Conservation (phyloP, 495 filamentous ascomycete genomes). For the Annulohypoxylon nitens region DNA sequence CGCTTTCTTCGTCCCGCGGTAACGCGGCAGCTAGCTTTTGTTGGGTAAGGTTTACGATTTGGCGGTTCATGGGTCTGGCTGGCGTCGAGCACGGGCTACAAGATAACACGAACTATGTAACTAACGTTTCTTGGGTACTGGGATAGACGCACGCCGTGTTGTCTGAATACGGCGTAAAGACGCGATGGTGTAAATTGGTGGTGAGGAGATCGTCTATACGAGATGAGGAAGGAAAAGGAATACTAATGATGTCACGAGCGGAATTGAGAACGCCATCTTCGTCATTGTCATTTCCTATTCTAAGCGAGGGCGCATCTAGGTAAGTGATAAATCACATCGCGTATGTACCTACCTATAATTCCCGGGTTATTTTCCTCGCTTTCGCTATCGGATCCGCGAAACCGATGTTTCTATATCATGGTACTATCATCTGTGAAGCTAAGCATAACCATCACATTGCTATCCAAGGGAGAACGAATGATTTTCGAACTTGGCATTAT, state of each 20-base stretch:
- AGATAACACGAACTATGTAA: slow-evolving; percentile 14
- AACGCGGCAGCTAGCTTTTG: neutral
- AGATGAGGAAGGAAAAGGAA: neutral
- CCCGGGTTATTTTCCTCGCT: neutral
- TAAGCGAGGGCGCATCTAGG: neutral
- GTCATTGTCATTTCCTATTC: neutral
- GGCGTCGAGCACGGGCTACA: neutral
- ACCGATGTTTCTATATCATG: neutral
- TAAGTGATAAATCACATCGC: neutral
- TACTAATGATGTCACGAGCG: slow-evolving; percentile 15
- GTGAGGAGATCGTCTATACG: slow-evolving; percentile 7
- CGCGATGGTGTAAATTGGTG: neutral
- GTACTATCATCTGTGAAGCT: neutral
- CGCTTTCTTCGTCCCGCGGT: neutral
- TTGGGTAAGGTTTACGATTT: slow-evolving; percentile 5
- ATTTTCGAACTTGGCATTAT: neutral
- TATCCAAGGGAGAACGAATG: neutral
- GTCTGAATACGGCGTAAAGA: slow-evolving; percentile 3
- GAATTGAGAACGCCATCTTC: neutral
- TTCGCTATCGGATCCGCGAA: neutral
- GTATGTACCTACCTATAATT: neutral
- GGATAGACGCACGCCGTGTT: slow-evolving; percentile 21
- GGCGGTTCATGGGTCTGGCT: neutral
- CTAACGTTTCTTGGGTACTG: neutral
- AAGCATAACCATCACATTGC: neutral